Conservation (phyloP, 2,329 filamentous ascomycete genomes). For the Corniculantispora saksenae region DNA sequence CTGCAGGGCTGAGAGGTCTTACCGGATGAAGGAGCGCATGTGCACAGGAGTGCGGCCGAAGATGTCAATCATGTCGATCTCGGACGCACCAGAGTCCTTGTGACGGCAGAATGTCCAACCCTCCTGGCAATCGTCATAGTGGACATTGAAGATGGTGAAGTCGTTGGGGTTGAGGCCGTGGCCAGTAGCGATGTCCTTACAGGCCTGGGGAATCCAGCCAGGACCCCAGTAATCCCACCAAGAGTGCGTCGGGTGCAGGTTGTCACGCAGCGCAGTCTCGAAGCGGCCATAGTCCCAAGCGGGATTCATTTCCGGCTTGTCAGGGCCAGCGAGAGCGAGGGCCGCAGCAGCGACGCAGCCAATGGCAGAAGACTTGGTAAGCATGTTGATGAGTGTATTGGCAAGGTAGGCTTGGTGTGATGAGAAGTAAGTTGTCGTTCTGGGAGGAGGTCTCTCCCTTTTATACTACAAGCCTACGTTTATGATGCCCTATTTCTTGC, state of each 20-base stretch:
- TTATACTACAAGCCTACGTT: neutral
- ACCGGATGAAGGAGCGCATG: conserved; percentile 19
- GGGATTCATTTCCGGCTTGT: conserved; percentile 18
- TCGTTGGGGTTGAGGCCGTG: conserved; percentile 23
- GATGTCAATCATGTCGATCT: conserved; percentile 27
- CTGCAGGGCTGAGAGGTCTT: neutral
- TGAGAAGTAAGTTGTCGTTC: neutral
- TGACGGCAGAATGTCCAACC: conserved; percentile 31
- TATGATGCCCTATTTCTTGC: neutral
- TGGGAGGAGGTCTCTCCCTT: neutral
- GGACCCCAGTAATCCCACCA: conserved; percentile 15
- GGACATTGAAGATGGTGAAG: conserved; percentile 27
- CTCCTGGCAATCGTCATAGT: conserved; percentile 28
- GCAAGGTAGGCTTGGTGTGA: neutral
- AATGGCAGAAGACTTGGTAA: conserved; percentile 2
- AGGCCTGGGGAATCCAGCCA: conserved; percentile 17
- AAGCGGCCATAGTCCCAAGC: conserved; percentile 14
- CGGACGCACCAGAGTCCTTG: conserved; percentile 22
- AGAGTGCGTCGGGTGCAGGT: conserved; percentile 17
- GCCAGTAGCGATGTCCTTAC: conserved; percentile 10
- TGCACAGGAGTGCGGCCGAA: conserved; percentile 14
- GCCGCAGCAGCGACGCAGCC: neutral
- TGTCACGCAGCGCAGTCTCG: conserved; percentile 7
- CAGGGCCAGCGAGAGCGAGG: conserved; percentile 15
- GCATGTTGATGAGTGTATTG: conserved; percentile 5